Evolutionary conservation across 441 rosid genomes (phyloP).

Genomic region (Pelargonium fulgidum): DNA sequence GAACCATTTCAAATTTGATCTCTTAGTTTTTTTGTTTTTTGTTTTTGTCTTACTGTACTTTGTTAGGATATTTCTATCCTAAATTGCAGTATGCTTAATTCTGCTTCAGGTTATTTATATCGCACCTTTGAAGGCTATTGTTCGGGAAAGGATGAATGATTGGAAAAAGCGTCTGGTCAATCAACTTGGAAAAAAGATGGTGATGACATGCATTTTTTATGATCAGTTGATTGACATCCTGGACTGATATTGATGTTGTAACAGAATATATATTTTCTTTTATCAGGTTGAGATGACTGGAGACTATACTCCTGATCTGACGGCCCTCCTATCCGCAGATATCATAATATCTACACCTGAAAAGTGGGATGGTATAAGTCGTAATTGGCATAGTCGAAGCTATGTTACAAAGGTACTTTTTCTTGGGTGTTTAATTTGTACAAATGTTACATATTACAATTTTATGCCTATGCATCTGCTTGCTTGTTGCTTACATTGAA

Average conservation of each 20-base stretch:
- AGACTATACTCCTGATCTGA: slow-evolving; percentile 97
- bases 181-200: slow-evolving; percentile 94
- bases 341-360: slow-evolving; percentile 98
- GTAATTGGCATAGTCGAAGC: slow-evolving; percentile 98
- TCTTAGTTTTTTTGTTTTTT: neutral
- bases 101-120: slow-evolving; percentile 79
- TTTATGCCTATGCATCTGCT: slow-evolving; percentile 12
- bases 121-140: slow-evolving; percentile 99
- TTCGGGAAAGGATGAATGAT: slow-evolving; percentile 97
- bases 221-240: slow-evolving; percentile 9
- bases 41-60: neutral
- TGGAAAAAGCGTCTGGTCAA: slow-evolving; percentile 87
- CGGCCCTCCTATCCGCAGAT: slow-evolving; percentile 96
- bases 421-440: slow-evolving; percentile 14
- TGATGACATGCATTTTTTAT: slow-evolving; percentile 26
- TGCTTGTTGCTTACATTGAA: slow-evolving; percentile 16
- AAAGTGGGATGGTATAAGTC: slow-evolving; percentile 99
- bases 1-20: slow-evolving; percentile 1
- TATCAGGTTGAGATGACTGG: slow-evolving; percentile 99
- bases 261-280: neutral
- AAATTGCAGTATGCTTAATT: slow-evolving; percentile 16
- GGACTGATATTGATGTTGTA: slow-evolving; percentile 8
- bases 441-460: neutral
- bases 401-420: slow-evolving; percentile 79
- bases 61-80: slow-evolving; percentile 12